Evolutionary conservation across 1,139 yeast species (phyloP).

Genomic region (Debaryomycetaceae sp.): DNA sequence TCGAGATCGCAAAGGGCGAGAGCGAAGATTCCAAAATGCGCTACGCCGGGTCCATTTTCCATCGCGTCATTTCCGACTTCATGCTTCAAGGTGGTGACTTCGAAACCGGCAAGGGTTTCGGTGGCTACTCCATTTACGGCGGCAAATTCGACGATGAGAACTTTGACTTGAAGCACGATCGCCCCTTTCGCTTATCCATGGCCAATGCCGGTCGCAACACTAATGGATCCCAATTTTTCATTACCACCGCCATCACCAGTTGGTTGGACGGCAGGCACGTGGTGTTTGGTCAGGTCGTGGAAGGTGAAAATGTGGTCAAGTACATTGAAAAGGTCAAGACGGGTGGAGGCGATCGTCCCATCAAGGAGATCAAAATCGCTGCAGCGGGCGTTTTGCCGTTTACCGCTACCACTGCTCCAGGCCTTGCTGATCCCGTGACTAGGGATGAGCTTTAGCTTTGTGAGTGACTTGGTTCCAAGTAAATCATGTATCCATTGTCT

Average conservation of each 20-base stretch:
- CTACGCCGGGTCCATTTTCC: constrained; percentile 43
- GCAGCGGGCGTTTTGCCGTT: constrained; percentile 35
- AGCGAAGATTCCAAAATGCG: constrained; percentile 48
- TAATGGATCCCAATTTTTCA: constrained; percentile 57
- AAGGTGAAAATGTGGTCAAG: constrained; percentile 54
- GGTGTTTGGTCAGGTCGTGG: constrained; percentile 71
- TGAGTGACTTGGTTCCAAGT: no score
- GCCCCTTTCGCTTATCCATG: constrained; percentile 51
- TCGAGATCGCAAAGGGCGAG: constrained; percentile 36
- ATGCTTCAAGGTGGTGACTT: constrained; percentile 59
- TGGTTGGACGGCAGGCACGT: constrained; percentile 67
- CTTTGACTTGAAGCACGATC: constrained; percentile 44
- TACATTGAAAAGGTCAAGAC: constrained; percentile 45
- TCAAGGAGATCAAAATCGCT: constrained; percentile 37
- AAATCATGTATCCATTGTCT: no score
- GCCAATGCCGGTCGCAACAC: constrained; percentile 56
- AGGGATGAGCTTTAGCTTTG: constrained; percentile 20
- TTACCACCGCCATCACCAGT: constrained; percentile 48
- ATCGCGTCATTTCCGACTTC: constrained; percentile 45
- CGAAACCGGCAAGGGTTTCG: constrained; percentile 48
- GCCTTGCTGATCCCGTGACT: background rate
- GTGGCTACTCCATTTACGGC: constrained; percentile 52
- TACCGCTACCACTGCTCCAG: constrained; percentile 4
- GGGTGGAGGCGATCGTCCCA: constrained; percentile 39
- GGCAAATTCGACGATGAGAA: constrained; percentile 48